Evolutionary conservation across 2,329 filamentous ascomycete species (phyloP).

Genomic region (Lecanoromycetidae sp.): DNA sequence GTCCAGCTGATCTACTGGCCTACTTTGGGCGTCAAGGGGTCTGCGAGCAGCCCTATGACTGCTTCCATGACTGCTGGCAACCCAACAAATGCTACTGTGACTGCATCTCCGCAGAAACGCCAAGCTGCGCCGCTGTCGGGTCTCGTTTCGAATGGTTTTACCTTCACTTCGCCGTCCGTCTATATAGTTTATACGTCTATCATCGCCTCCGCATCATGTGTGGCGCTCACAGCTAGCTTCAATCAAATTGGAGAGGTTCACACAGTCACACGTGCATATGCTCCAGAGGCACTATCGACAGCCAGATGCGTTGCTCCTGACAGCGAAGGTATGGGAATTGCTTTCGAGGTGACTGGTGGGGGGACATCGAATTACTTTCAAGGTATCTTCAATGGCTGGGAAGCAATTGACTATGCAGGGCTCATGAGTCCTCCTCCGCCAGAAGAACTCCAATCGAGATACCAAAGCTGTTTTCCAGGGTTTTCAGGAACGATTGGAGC

Average conservation of each 20-base stretch:
- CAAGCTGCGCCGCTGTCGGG: slow-evolving; percentile 3
- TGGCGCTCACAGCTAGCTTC: slow-evolving; percentile 3
- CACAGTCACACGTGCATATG: slow-evolving; percentile 9
- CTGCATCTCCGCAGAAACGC: not conserved
- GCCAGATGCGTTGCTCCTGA: slow-evolving; percentile 4
- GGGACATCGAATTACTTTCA: not conserved
- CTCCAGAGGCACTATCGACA: slow-evolving; percentile 6
- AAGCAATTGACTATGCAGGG: slow-evolving; percentile 1
- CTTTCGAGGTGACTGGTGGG: not conserved
- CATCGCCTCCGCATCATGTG: slow-evolving; percentile 5
- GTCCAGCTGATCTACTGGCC: slow-evolving; percentile 12
- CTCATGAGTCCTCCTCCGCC: slow-evolving; percentile 6
- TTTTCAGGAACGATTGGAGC: slow-evolving; percentile 1
- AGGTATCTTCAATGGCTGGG: slow-evolving; percentile 8
- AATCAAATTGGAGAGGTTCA: no score
- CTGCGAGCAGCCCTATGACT: not conserved
- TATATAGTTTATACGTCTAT: slow-evolving; percentile 13
- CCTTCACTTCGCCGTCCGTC: slow-evolving; percentile 14
- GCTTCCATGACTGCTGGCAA: not conserved
- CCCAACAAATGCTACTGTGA: not conserved
- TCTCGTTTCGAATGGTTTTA: slow-evolving; percentile 7
- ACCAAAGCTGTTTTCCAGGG: slow-evolving; percentile 6
- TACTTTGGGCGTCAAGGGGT: no score
- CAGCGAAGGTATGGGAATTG: slow-evolving; percentile 1
- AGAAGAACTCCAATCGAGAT: not conserved